Evolutionary conservation across 2,329 filamentous ascomycete genomes (phyloP).

Genomic region (Cordyceps fumosorosea): DNA sequence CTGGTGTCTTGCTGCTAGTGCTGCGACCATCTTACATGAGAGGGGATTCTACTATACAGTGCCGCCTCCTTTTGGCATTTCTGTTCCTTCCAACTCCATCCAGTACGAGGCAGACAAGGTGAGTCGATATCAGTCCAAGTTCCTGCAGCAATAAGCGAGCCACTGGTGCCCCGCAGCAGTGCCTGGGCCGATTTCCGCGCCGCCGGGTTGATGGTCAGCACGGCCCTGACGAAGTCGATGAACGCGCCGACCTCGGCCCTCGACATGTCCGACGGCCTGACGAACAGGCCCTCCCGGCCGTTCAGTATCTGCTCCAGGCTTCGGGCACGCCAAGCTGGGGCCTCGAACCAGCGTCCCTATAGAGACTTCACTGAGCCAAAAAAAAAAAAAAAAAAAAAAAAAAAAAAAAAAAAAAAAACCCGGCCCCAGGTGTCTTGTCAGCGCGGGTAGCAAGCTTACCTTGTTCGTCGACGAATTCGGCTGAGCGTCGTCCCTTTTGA

Average conservation of each 20-base stretch:
- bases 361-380: not conserved
- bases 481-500: not conserved
- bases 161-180: not conserved
- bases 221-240: not conserved
- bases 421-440: too few species aligned
- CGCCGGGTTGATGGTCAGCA: constrained; percentile 4
- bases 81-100: too few species aligned
- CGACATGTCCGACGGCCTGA: not conserved
- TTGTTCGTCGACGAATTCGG: not conserved
- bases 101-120: too few species aligned
- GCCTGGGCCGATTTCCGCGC: not conserved
- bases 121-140: too few species aligned
- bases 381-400: too few species aligned
- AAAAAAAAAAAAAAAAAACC: too few species aligned
- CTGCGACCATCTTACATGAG: too few species aligned
- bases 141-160: not conserved
- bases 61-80: too few species aligned
- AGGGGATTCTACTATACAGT: too few species aligned
- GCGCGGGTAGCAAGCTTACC: not conserved
- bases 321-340: not conserved
- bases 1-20: too few species aligned
- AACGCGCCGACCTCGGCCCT: not conserved
- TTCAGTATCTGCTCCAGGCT: not conserved
- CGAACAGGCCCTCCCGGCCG: not conserved
- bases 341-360: not conserved